A percentile compares a stretch with the other conserved stretches of the same genome.
phyloP scores from a whole-genome alignment of 768 basidiomycete species.

The Pleurotus salmoneostramineus region DNA sequence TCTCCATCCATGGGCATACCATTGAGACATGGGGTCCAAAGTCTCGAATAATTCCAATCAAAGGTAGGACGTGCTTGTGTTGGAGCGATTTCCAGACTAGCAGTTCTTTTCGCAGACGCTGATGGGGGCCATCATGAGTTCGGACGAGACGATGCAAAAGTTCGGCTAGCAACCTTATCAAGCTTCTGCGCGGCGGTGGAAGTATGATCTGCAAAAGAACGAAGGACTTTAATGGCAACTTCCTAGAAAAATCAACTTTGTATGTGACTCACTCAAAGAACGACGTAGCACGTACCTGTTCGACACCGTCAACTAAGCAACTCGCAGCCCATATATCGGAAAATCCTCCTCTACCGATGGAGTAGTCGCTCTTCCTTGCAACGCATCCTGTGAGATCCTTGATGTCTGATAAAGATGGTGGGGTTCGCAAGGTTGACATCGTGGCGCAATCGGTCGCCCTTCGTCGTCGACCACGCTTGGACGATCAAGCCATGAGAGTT shows the following conservation, averaged over 20 bases:
- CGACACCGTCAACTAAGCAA: neutral
- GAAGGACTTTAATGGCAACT: slow-evolving; percentile 11
- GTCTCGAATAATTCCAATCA: slow-evolving; percentile 21
- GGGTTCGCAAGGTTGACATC: too few relatives aligned
- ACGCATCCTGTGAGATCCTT: slow-evolving; percentile 8
- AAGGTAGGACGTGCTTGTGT: slow-evolving; percentile 22
- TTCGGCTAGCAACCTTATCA: neutral
- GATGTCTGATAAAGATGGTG: neutral
- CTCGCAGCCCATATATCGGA: slow-evolving; percentile 5
- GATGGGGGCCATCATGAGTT: too few relatives aligned
- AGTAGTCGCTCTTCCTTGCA: neutral
- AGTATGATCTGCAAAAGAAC: neutral
- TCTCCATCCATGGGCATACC: slow-evolving; percentile 30
- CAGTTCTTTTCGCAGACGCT: slow-evolving; percentile 17
- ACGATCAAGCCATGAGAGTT: too few relatives aligned
- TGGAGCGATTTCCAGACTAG: slow-evolving; percentile 12
- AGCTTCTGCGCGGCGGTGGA: neutral
- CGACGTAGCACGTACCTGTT: neutral
- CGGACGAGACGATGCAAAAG: neutral
- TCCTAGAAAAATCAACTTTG: neutral
- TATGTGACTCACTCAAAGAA: too few relatives aligned
- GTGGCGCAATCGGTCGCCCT: too few relatives aligned
- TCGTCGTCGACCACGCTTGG: too few relatives aligned
- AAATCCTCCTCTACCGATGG: slow-evolving; percentile 3
- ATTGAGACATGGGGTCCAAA: slow-evolving; percentile 25